Evolutionary conservation across 768 basidiomycete species (phyloP).

Genomic region (Rubroboletus satanas): DNA sequence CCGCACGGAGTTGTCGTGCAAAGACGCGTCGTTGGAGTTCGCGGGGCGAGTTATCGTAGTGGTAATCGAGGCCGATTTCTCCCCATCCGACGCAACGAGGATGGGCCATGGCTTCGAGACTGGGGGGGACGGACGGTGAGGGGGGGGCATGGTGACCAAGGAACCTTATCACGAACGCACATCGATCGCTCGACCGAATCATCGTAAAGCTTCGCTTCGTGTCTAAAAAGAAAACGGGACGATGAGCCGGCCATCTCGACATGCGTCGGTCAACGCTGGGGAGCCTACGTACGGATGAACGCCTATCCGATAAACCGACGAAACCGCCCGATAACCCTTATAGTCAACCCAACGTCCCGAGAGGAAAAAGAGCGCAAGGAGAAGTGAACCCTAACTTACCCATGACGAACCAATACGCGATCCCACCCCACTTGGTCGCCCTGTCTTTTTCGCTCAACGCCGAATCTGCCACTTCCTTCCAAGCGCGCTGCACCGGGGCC

Average conservation of each 20-base stretch:
- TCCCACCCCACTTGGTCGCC: conserved; percentile 54
- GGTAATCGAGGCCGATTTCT: conserved; percentile 85
- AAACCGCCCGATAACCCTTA: not conserved
- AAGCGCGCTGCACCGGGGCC: conserved; percentile 56
- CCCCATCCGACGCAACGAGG: conserved; percentile 86
- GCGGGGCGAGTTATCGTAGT: conserved; percentile 75
- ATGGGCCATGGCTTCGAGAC: conserved; percentile 71
- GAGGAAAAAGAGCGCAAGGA: too few relatives aligned
- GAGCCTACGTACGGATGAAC: conserved; percentile 61
- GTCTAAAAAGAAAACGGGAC: conserved; percentile 35
- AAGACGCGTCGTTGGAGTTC: conserved; percentile 66
- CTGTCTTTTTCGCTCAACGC: conserved; percentile 51
- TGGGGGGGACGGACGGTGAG: conserved; percentile 21
- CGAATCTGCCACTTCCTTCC: conserved; percentile 73
- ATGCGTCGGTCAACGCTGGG: not conserved
- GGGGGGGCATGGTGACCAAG: not conserved
- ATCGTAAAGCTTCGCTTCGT: conserved; percentile 67
- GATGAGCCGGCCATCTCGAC: not conserved
- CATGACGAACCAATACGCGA: conserved; percentile 82
- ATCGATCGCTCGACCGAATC: conserved; percentile 67
- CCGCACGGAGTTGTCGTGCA: conserved; percentile 60
- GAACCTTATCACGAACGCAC: conserved; percentile 35
- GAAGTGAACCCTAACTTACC: conserved; percentile 39
- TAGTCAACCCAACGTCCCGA: not conserved
- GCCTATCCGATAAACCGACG: conserved; percentile 37